A percentile compares a stretch with the other conserved stretches of the same genome.
These are phyloP conservation scores for Hanseniaspora uvarum DNA, from an alignment of 1,139 yeast species.

Conservation along the genomic window DNA sequence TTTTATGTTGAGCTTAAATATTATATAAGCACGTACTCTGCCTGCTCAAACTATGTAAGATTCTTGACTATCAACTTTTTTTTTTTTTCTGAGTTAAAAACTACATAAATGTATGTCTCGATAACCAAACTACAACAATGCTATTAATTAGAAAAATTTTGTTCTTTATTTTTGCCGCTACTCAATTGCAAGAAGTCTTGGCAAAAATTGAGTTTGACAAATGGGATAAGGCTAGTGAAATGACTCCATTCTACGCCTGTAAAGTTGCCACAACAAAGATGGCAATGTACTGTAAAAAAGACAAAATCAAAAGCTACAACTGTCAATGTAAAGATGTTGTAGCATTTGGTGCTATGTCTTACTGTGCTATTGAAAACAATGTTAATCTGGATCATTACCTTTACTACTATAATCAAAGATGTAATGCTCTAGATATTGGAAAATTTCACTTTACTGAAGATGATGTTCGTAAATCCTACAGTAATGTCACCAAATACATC, in stretches of 20 bases:
- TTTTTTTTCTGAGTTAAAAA: background rate
- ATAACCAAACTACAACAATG: background rate
- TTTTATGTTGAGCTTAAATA: too few relatives aligned
- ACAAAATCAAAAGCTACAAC: conserved; percentile 17
- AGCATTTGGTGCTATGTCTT: conserved; percentile 28
- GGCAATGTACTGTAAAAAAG: conserved; percentile 25
- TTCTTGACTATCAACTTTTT: too few relatives aligned
- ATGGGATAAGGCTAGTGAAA: conserved; percentile 1
- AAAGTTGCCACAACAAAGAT: conserved; percentile 22
- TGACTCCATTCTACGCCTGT: conserved; percentile 20
- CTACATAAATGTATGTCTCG: background rate
- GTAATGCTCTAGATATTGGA: conserved; percentile 2
- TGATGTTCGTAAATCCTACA: background rate
- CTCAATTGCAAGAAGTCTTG: background rate
- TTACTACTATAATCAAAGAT: conserved; percentile 8
- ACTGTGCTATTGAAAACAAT: conserved; percentile 26
- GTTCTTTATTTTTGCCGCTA: background rate
- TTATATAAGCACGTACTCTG: background rate
- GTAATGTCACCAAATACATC: conserved; percentile 25
- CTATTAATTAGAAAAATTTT: background rate
- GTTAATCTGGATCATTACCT: conserved; percentile 13
- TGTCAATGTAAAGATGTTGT: conserved; percentile 27
- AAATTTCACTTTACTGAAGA: background rate
- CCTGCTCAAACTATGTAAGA: too few relatives aligned
- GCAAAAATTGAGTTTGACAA: conserved; percentile 1